A percentile compares a stretch with the other conserved stretches of the same genome.
Evolutionary conservation across 164 flowering plant genomes (phyloP).

Genomic region (Dillenia suffruticosa): DNA sequence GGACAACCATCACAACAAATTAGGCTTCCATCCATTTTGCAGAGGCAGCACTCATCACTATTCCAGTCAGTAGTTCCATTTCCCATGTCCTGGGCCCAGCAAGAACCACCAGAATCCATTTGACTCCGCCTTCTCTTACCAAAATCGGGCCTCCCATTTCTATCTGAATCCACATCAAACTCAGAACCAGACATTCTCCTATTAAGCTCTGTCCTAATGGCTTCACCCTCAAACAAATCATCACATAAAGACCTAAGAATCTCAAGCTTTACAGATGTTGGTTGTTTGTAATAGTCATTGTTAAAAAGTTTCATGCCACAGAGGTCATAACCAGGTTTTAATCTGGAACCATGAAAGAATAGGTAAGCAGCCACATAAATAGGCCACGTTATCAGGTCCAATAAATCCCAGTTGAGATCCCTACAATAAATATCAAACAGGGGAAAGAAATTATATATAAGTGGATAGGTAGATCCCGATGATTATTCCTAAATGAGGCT

Average conservation of each 20-base stretch:
- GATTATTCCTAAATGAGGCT: background rate
- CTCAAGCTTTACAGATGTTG: slow-evolving; percentile 57
- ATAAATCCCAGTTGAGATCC: slow-evolving; percentile 80
- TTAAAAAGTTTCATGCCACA: slow-evolving; percentile 42
- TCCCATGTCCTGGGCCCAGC: slow-evolving; percentile 38
- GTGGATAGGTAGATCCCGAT: too few species aligned
- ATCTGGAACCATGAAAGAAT: slow-evolving; percentile 43
- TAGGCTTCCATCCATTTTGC: slow-evolving; percentile 94
- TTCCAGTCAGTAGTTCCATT: slow-evolving; percentile 65
- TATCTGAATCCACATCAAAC: slow-evolving; percentile 38
- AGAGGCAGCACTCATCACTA: slow-evolving; percentile 94
- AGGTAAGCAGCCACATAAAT: slow-evolving; percentile 73
- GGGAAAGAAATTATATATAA: too few species aligned
- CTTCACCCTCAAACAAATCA: slow-evolving; percentile 69
- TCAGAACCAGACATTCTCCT: slow-evolving; percentile 52
- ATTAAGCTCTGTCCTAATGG: slow-evolving; percentile 65
- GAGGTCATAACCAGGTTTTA: slow-evolving; percentile 46
- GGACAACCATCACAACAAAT: slow-evolving; percentile 99
- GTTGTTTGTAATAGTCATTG: slow-evolving; percentile 61
- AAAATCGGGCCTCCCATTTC: slow-evolving; percentile 23
- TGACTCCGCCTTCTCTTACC: slow-evolving; percentile 43
- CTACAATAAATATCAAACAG: slow-evolving; percentile 26
- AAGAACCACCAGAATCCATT: slow-evolving; percentile 35
- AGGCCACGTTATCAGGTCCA: slow-evolving; percentile 91
- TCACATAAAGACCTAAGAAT: slow-evolving; percentile 80